Base-by-base conservation (phyloP, 2,329 filamentous ascomycete genomes). In the Diaporthe humulicola region DNA sequence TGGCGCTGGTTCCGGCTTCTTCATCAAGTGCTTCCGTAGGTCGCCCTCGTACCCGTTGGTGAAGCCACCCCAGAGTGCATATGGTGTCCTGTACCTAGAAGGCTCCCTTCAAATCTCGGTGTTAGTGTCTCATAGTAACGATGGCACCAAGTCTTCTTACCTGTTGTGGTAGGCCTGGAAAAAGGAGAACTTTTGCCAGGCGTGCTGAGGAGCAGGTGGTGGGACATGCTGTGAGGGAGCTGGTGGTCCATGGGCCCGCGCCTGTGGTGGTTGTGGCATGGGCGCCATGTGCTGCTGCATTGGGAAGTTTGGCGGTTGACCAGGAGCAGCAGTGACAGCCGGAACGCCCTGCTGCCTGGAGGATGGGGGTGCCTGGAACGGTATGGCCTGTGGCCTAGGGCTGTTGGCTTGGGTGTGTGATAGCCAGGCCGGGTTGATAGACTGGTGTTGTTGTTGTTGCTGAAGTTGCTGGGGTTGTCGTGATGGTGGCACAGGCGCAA, bases 1-100 rank as follows among this genome's bases (percentile, higher is more conserved):
- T 19, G 74, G 48, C 7, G 66, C 61, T 6, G 84, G 82, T 50
- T 85, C 81, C 30, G 84, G 84, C 14, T 83, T 83, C 71, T 83
- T 84, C 81, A 87, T 84, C 58, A 89, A 75, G 74, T 88, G 86
- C 25, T 86, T 85, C 66, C 84, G 83, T 25, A 87, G 75, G 64
- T 87, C 88, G 28, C 88, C 89, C 80, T 91, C 89, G 73, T 91
- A 91, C 6, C 89, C 90, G 75, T 92, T 92, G 45, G 88, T 90
- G 77, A 92, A 92, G 0, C 90, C 90, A 33, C 88, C 88, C 82
- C 84, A 86, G 2, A 86, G 84, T 22, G 88, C 86, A 79, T 92
- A 93, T 1, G 91, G 91, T 6, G 89, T 91, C 67, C 89, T 87
- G 75, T 93, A 92, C 71, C 88, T 88, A 10, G 87, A 85, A 8